Evolutionary conservation across 2,329 filamentous ascomycete genomes (phyloP).

Genomic region (Aureobasidium sp.): DNA sequence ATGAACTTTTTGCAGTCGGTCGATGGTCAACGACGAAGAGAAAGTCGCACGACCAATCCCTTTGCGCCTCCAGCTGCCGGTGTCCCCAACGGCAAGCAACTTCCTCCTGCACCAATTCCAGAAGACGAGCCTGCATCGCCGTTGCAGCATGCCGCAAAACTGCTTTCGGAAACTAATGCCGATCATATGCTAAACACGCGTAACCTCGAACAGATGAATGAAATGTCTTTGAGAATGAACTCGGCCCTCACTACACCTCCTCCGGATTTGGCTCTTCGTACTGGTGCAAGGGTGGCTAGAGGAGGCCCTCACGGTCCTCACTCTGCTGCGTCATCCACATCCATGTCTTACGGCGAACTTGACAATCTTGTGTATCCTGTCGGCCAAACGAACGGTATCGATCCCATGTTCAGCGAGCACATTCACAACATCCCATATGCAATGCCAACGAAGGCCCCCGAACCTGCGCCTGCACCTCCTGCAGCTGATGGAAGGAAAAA

Average conservation of each 20-base stretch:
- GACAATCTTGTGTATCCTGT: conserved; percentile 82
- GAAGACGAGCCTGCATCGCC: conserved; percentile 62
- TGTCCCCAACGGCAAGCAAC: conserved; percentile 29
- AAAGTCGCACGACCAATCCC: conserved; percentile 45
- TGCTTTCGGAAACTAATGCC: conserved; percentile 58
- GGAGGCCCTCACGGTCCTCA: conserved; percentile 37
- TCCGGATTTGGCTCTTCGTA: conserved; percentile 44
- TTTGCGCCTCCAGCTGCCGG: conserved; percentile 29
- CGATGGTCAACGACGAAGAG: conserved; percentile 57
- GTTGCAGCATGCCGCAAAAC: conserved; percentile 59
- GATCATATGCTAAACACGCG: conserved; percentile 57
- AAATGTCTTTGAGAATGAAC: conserved; percentile 49
- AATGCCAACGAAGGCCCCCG: conserved; percentile 58
- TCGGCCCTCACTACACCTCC: conserved; percentile 51
- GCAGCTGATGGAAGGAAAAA: conserved; percentile 52
- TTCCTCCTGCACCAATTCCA: conserved; percentile 24
- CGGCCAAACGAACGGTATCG: conserved; percentile 83
- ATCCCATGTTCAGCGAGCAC: conserved; percentile 89
- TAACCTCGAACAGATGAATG: conserved; percentile 60
- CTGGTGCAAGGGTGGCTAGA: conserved; percentile 36
- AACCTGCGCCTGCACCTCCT: conserved; percentile 35
- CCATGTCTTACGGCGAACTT: conserved; percentile 51
- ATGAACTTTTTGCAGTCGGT: conserved; percentile 61
- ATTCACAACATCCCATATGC: conserved; percentile 90
- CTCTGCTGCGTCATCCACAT: conserved; percentile 44